Evolutionary conservation across 2,329 filamentous ascomycete genomes (phyloP).

Genomic region (Fusarium palustre): DNA sequence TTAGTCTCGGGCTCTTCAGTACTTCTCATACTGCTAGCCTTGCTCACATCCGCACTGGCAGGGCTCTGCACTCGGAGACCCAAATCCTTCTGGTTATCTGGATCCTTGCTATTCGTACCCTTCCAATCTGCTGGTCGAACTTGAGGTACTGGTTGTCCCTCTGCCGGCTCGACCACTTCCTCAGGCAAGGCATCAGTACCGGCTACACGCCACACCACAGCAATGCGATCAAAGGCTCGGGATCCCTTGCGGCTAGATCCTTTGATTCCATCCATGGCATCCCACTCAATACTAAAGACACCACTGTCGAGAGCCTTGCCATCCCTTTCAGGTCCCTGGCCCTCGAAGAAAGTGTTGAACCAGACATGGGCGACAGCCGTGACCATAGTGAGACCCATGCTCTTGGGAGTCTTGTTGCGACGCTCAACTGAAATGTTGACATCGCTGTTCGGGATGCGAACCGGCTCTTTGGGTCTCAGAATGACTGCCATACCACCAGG

Average conservation of each 20-base stretch:
- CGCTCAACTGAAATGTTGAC: conserved; percentile 92
- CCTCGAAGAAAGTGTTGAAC: conserved; percentile 97
- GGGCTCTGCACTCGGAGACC: conserved; percentile 75
- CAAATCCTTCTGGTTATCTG: conserved; percentile 68
- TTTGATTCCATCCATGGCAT: conserved; percentile 91
- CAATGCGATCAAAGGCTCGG: conserved; percentile 81
- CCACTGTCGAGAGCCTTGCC: conserved; percentile 76
- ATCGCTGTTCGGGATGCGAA: conserved; percentile 83
- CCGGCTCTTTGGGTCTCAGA: conserved; percentile 75
- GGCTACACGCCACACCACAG: conserved; percentile 81
- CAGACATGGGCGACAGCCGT: conserved; percentile 94
- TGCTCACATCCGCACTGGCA: conserved; percentile 74
- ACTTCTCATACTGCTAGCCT: conserved; percentile 75
- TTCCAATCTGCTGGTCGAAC: conserved; percentile 80
- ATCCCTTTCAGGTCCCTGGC: conserved; percentile 74
- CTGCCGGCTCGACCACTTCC: conserved; percentile 69
- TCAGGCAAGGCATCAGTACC: conserved; percentile 45
- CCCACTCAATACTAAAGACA: conserved; percentile 69
- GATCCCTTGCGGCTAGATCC: conserved; percentile 86
- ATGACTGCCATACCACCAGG: conserved; percentile 79
- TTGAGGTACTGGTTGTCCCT: conserved; percentile 77
- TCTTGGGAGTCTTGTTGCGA: conserved; percentile 80
- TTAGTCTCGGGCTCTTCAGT: background rate
- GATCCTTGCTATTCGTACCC: conserved; percentile 62
- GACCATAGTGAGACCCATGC: conserved; percentile 87